phyloP scores from a whole-genome alignment of 495 filamentous ascomycete genomes.

The Lichina pygmaea region DNA sequence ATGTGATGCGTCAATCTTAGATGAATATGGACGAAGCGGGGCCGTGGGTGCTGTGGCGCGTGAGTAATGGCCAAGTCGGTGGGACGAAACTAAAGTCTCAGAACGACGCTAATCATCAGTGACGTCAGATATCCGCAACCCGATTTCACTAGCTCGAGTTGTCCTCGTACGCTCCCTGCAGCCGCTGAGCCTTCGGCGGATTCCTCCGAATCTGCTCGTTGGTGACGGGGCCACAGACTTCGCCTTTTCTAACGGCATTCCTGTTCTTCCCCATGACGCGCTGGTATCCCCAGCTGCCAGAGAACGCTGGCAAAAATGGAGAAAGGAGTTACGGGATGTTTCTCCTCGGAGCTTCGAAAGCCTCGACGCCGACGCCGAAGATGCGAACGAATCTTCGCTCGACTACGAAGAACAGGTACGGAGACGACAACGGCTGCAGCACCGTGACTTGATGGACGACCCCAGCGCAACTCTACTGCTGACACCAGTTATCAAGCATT shows the following conservation, averaged over 20 bases:
- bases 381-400: neutral
- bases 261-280: conserved; percentile 37
- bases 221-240: conserved; percentile 64
- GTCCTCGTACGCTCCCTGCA: conserved; percentile 50
- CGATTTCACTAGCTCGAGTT: conserved; percentile 59
- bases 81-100: neutral
- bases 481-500: neutral
- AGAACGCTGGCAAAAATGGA: conserved; percentile 54
- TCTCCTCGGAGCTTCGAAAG: conserved; percentile 8
- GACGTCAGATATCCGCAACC: conserved; percentile 59
- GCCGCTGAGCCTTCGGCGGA: conserved; percentile 51
- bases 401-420: conserved; percentile 2
- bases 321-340: conserved; percentile 36
- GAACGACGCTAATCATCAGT: conserved; percentile 1
- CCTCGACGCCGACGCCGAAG: neutral
- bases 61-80: conserved; percentile 19
- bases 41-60: conserved; percentile 73
- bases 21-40: conserved; percentile 74
- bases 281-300: conserved; percentile 48
- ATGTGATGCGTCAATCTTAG: conserved; percentile 77
- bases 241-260: conserved; percentile 48
- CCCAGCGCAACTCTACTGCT: neutral
- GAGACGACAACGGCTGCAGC: conserved; percentile 6
- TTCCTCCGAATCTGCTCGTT: conserved; percentile 79
- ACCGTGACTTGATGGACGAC: conserved; percentile 7